Evolutionary conservation across 768 basidiomycete species (phyloP).

Genomic region (Pleurotus sapidus): DNA sequence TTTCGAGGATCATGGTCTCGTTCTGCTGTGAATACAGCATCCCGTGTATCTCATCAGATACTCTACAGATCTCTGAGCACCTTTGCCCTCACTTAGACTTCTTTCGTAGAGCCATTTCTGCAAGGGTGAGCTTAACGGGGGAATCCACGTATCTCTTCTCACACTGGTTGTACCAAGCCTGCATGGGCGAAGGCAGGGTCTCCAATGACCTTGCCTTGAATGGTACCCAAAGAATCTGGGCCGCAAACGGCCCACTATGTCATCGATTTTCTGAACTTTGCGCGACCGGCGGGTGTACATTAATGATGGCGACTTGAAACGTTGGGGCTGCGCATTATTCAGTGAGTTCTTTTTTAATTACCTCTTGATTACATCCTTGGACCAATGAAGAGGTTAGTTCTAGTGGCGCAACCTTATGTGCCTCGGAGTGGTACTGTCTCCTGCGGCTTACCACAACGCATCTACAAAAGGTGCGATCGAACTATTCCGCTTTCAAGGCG

Average conservation of each 20-base stretch:
- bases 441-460: not conserved
- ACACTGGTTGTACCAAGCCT: conserved; percentile 1
- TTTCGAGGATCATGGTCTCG: too few relatives aligned
- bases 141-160: not conserved
- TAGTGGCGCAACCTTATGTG: not conserved
- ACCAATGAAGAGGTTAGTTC: not conserved
- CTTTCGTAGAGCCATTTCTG: too few relatives aligned
- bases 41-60: too few relatives aligned
- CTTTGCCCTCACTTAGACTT: too few relatives aligned
- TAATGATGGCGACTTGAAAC: not conserved
- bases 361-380: not conserved
- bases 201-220: not conserved
- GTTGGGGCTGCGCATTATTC: too few relatives aligned
- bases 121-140: conserved; percentile 2
- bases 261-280: not conserved
- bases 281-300: not conserved
- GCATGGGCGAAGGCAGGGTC: not conserved
- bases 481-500: conserved; percentile 6
- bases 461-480: not conserved
- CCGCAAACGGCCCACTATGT: not conserved
- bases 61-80: too few relatives aligned
- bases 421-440: not conserved
- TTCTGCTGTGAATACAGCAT: too few relatives aligned
- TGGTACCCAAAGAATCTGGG: too few relatives aligned
- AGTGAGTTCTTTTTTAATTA: too few relatives aligned